Conservation (phyloP, 768 basidiomycete genomes). For the Tricholoma flavovirens region DNA sequence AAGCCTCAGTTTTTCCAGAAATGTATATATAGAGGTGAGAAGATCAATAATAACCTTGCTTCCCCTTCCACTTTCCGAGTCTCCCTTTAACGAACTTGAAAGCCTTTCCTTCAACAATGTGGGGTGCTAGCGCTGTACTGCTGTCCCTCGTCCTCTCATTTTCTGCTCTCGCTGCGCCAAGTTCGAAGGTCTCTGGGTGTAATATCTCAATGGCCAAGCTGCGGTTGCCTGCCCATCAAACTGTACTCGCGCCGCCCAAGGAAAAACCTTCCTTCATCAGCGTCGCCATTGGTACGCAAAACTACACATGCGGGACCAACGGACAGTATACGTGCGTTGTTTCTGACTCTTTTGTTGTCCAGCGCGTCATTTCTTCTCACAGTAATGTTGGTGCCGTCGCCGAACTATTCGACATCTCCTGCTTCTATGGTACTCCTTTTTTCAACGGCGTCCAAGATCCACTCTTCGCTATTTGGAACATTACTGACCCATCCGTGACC, state of each 20-base stretch:
- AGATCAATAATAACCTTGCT: neutral
- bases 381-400: conserved; percentile 46
- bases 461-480: conserved; percentile 24
- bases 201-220: conserved; percentile 22
- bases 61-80: no score
- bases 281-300: conserved; percentile 47
- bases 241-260: conserved; percentile 30
- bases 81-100: no score
- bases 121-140: conserved; percentile 11
- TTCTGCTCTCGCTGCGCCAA: conserved; percentile 1
- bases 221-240: conserved; percentile 23
- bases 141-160: conserved; percentile 8
- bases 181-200: conserved; percentile 10
- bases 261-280: conserved; percentile 32
- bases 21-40: no score
- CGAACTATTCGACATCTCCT: conserved; percentile 51
- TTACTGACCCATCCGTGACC: conserved; percentile 6
- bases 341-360: neutral
- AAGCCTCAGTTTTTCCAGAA: no score
- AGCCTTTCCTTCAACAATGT: conserved; percentile 7
- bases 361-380: neutral
- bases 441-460: conserved; percentile 28
- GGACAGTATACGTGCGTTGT: conserved; percentile 39
- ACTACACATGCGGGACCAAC: conserved; percentile 44
- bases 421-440: conserved; percentile 27